Evolutionary conservation across 2,329 filamentous ascomycete species (phyloP), one percentile per base, ranked within the genome.

Genomic region (Colletotrichum magnum): DNA sequence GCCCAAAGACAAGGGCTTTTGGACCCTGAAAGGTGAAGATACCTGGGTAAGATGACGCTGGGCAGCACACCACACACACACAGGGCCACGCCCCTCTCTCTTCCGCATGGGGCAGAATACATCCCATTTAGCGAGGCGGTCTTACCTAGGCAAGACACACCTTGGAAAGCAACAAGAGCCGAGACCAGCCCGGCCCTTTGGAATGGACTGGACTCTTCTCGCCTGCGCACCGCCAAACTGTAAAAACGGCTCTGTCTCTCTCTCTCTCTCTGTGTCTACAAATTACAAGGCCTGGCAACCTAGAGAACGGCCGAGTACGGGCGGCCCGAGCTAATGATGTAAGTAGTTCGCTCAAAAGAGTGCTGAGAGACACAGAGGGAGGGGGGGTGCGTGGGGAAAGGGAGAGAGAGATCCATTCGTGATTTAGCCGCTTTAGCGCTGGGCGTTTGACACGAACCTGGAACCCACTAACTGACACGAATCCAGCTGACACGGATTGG

Each of bases 381-480:
- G 52, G 52, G 52, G 52, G 26, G 12, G 28, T 24, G 15, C 52
- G 53, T 21, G 32, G 32, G 32, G 32, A 36, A 36, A 36, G 32
- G 7, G 32, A 36, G 10, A 36, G 32, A 36, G 32, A 36, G 32
- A 36, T 36, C 32, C 32, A 36, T 36, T 36, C 3, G 32, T 36
- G 7, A 36, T 45, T 59, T 69, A 57, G 32, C 51, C 62, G 56
- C 62, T 66, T 39, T 69, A 59, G 61, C 48, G 66, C n/a, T 43
- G n/a, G 50, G 43, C 47, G 56, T 66, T 36, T 58, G 32, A 39
- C 56, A 60, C 51, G 45, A 56, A 69, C 43, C 39, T 65, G 61
- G 61, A 69, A 65, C 54, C 66, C 56, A 41, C 62, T 60, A 56
- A 50, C 52, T 54, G 65, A 69, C 56, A 69, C 66, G 32, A 66